Percentiles rank a stretch among this genome's conserved stretches.
These are phyloP conservation scores for Thalassiosira oceanica DNA, from an alignment of 352 stramenopile genomes.

Conservation along the genomic window DNA sequence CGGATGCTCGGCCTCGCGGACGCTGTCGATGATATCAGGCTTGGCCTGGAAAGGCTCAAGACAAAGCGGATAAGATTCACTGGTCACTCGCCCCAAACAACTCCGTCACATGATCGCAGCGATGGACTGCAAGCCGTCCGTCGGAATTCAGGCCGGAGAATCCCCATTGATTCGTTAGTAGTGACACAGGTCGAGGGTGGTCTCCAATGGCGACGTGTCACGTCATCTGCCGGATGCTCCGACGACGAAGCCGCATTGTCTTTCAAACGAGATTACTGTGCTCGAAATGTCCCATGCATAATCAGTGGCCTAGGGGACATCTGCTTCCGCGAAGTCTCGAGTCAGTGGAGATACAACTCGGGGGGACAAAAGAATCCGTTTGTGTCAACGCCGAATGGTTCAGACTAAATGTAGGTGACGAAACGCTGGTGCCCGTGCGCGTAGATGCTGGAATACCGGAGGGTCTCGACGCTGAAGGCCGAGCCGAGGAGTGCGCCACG, in stretches of 20 bases:
- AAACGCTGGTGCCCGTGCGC: constrained; percentile 56
- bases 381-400: constrained; percentile 64
- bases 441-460: constrained; percentile 1
- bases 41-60: too few species aligned
- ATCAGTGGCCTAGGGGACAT: constrained; percentile 30
- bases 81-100: too few species aligned
- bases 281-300: constrained; percentile 38
- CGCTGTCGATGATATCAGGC: too few species aligned
- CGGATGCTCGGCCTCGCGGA: too few species aligned
- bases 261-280: constrained; percentile 43
- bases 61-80: too few species aligned
- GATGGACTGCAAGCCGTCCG: too few species aligned
- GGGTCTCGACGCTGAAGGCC: constrained; percentile 55
- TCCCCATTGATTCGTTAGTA: too few species aligned
- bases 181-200: too few species aligned
- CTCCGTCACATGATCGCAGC: too few species aligned
- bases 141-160: too few species aligned
- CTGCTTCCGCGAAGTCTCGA: constrained; percentile 21
- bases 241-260: constrained; percentile 2
- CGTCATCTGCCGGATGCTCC: too few species aligned
- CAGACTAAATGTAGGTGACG: constrained; percentile 34
- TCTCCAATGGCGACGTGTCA: too few species aligned
- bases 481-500: constrained; percentile 63
- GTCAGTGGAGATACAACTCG: constrained; percentile 3
- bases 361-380: neutral